Conservation (phyloP, 2,329 filamentous ascomycete species). For the Pseudophaeomoniella oleicola region DNA sequence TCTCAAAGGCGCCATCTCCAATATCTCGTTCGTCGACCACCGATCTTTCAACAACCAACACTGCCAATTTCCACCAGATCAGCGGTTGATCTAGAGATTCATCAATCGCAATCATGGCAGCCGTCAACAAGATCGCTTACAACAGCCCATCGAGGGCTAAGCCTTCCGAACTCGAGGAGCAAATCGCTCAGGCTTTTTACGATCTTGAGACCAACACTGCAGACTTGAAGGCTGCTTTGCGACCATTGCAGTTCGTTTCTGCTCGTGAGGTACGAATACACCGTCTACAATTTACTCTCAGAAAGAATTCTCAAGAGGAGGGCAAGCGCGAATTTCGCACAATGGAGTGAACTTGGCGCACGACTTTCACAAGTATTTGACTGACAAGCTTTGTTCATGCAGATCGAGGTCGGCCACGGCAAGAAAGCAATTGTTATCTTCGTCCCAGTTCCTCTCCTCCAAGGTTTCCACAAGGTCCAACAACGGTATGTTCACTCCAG, state of each 20-base stretch:
- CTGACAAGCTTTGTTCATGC: constrained; percentile 20
- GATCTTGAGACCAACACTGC: constrained; percentile 99
- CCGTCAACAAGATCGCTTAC: constrained; percentile 94
- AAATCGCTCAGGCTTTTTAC: constrained; percentile 91
- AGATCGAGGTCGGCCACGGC: constrained; percentile 99
- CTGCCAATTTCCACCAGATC: background rate
- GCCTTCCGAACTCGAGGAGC: constrained; percentile 94
- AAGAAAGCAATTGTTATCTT: constrained; percentile 99
- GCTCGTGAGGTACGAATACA: constrained; percentile 81
- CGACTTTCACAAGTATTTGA: no score
- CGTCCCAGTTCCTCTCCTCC: constrained; percentile 97
- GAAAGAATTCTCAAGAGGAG: no score
- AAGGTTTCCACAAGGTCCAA: constrained; percentile 98
- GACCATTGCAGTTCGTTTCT: constrained; percentile 96
- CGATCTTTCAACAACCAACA: no score
- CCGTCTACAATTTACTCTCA: background rate
- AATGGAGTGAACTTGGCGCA: no score
- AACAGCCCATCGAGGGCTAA: constrained; percentile 94
- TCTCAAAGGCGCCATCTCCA: background rate
- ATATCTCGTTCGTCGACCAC: background rate
- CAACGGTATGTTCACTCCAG: constrained; percentile 64
- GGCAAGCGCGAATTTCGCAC: no score
- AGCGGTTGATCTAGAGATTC: constrained; percentile 5
- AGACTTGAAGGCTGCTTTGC: constrained; percentile 90
- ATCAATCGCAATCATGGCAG: constrained; percentile 45